phyloP scores from a whole-genome alignment of 1,284 basidiomycete species.

The Coniferiporia weirii region DNA sequence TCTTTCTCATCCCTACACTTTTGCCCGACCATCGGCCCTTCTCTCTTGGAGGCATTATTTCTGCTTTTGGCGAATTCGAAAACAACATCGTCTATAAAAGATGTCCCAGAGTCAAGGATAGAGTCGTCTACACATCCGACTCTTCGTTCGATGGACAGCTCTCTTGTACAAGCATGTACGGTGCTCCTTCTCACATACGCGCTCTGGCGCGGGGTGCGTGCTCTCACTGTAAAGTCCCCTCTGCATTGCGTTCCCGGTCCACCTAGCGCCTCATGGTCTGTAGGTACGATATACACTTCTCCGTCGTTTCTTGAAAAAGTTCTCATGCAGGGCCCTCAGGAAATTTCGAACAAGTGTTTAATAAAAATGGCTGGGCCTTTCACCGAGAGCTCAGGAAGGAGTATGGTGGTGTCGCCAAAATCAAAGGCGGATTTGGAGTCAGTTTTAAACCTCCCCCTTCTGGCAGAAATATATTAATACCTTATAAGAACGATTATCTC shows the following conservation, averaged over 20 bases:
- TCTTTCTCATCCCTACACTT: no score
- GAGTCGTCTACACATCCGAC: no score
- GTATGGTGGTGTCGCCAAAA: constrained; percentile 44
- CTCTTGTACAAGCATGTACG: neutral
- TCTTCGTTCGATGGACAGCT: neutral
- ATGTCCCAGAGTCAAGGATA: no score
- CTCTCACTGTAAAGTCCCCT: neutral
- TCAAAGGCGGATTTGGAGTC: constrained; percentile 50
- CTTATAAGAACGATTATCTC: constrained; percentile 20
- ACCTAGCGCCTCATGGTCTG: neutral
- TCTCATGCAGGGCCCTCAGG: constrained; percentile 27
- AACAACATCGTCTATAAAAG: no score
- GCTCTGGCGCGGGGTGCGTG: constrained; percentile 1
- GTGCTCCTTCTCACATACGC: neutral
- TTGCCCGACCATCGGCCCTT: no score
- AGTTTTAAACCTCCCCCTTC: constrained; percentile 11
- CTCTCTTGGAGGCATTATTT: no score
- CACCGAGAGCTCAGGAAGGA: constrained; percentile 37
- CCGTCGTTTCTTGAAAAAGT: neutral
- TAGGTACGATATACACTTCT: neutral
- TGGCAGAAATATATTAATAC: neutral
- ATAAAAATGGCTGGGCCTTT: constrained; percentile 41
- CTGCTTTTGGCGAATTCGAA: no score
- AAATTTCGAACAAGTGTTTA: constrained; percentile 45
- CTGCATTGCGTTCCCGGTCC: constrained; percentile 3